Evolutionary conservation across 2,329 filamentous ascomycete genomes (phyloP), one percentile per base, ranked within the genome.

Genomic region (Phoma sp.): DNA sequence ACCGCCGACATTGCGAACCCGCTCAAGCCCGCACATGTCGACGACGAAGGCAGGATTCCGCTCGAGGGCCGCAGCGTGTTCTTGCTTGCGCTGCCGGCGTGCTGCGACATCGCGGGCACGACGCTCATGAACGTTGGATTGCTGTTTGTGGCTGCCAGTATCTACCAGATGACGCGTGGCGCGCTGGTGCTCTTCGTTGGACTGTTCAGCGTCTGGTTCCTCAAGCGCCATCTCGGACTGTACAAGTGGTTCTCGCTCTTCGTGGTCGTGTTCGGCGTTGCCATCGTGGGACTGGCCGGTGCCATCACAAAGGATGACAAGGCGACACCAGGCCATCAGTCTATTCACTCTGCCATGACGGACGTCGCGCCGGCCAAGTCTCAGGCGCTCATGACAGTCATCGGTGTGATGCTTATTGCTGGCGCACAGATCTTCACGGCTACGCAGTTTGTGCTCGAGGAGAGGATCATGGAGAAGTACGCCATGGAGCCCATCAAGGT

Each of bases 141-240:
- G 63, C 83, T 98, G 43, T 93, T 98, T 73, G 93, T 98, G 22
- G 95, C 91, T 12, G 92, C 95, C 1, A 96, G 91, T 57, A 97
- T 99, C 70, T 99, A 97, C 78, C 95, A 99, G 78, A 99, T 99
- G 95, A 98, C 94, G 1, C 84, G 95, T 55, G 95, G 95, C 8
- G 95, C 95, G 0, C 82, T 99, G 37, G 94, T 99, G 3, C 83
- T 99, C 6, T 99, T 99, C 67, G 95, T 99, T 19, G 95, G 95
- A 0, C 80, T 98, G 0, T 97, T 99, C 78, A 96, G 92, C 70
- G 93, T 99, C 25, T 69, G 96, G 12, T 98, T 99, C 75, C 81
- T 99, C 53, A 88, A 86, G 68, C 86, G 92, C 43, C 88, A 86
- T 64, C 82, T 99, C 31, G 85, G 87, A 58, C 73, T 90, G n/a